Evolutionary conservation across 2,329 filamentous ascomycete genomes (phyloP).

Genomic region (Bimuria novae-zelandiae): DNA sequence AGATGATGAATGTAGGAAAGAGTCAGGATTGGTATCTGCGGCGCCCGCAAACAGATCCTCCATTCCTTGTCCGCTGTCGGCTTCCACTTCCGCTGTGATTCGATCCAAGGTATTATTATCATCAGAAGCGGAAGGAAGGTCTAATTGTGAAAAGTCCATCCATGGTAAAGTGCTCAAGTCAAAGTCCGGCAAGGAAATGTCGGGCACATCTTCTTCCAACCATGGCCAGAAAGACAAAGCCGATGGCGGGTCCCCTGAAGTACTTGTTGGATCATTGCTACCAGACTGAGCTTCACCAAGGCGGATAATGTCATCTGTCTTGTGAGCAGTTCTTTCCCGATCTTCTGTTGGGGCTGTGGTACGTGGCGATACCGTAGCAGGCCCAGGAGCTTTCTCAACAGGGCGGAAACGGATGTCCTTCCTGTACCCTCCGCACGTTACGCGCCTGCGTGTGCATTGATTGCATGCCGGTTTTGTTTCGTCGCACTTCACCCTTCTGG

Average conservation of each 20-base stretch:
- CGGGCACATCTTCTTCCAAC: constrained; percentile 4
- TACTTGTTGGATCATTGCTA: not conserved
- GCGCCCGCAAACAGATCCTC: not conserved
- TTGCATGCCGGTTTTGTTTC: constrained; percentile 69
- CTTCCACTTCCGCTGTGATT: not conserved
- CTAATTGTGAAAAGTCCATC: constrained; percentile 8
- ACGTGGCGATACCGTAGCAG: not conserved
- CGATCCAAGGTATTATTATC: not conserved
- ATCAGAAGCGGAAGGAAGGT: not conserved
- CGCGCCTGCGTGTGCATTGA: constrained; percentile 67
- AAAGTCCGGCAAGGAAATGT: not conserved
- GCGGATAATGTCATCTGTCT: not conserved
- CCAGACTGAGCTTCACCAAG: not conserved
- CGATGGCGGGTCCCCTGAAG: not conserved
- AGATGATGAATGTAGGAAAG: constrained; percentile 33
- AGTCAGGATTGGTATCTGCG: constrained; percentile 54
- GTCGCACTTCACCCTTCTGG: constrained; percentile 72
- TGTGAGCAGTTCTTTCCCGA: not conserved
- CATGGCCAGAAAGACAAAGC: constrained; percentile 4
- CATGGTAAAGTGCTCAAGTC: constrained; percentile 7
- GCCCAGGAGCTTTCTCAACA: constrained; percentile 52
- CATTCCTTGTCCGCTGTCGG: not conserved
- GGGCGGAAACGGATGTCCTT: constrained; percentile 65
- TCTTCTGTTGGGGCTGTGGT: constrained; percentile 12
- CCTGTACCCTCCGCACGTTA: constrained; percentile 70